These are phyloP conservation scores for Ilex aquifolium DNA, from an alignment of 257 asterid species.

Conservation along the genomic window DNA sequence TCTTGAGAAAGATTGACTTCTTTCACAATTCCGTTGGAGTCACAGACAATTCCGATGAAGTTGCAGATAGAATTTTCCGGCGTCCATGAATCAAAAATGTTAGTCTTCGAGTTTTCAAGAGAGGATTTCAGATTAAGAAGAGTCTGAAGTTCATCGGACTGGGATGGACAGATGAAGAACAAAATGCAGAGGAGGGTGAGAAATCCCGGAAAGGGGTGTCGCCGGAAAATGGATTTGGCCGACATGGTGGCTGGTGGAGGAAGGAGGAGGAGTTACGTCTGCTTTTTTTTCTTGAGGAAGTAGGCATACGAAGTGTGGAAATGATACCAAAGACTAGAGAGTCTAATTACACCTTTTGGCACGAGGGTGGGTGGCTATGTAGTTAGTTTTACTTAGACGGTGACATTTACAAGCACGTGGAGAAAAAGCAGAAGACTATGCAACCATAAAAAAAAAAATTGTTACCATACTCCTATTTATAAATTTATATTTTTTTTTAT, in stretches of 20 bases:
- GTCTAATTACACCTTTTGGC: too few relatives aligned
- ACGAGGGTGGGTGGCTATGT: too few relatives aligned
- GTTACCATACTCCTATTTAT: too few relatives aligned
- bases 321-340: too few relatives aligned
- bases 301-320: too few relatives aligned
- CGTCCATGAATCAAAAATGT: slow-evolving; percentile 28
- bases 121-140: slow-evolving; percentile 33
- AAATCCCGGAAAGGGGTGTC: background rate
- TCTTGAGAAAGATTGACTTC: slow-evolving; percentile 35
- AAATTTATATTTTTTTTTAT: too few relatives aligned
- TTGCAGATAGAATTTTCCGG: slow-evolving; percentile 16
- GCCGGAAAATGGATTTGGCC: slow-evolving; percentile 15
- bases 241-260: slow-evolving; percentile 1
- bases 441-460: too few relatives aligned
- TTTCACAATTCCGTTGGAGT: slow-evolving; percentile 19
- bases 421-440: too few relatives aligned
- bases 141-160: slow-evolving; percentile 15
- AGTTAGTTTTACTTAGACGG: too few relatives aligned
- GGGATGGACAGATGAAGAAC: slow-evolving; percentile 6
- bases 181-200: slow-evolving; percentile 3
- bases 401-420: too few relatives aligned
- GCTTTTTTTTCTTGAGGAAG: too few relatives aligned
- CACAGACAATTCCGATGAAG: slow-evolving; percentile 32
- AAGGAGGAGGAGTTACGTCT: too few relatives aligned
- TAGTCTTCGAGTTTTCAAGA: slow-evolving; percentile 12